Conservation (phyloP, 1,284 basidiomycete genomes). For the Paramarasmius palmivorus region DNA sequence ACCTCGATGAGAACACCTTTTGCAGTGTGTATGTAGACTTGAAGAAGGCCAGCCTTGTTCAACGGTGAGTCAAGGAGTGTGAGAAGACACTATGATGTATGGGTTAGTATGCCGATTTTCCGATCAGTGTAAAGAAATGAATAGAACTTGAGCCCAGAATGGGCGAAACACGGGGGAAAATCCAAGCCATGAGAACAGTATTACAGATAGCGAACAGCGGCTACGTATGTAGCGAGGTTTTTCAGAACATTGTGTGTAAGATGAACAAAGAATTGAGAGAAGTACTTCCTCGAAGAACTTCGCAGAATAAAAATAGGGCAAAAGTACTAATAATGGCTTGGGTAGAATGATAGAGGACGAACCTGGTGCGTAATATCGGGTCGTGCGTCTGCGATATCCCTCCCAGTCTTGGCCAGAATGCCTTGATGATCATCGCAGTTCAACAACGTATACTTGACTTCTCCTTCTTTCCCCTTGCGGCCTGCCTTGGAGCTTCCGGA, state of each 20-base stretch:
- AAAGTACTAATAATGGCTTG: constrained; percentile 1
- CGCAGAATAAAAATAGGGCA: constrained; percentile 1
- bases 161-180: too few relatives aligned
- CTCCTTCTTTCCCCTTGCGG: constrained; percentile 55
- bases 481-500: constrained; percentile 45
- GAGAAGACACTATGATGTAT: constrained; percentile 81
- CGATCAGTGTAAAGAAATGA: not conserved
- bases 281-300: too few relatives aligned
- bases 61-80: constrained; percentile 97
- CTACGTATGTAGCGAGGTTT: too few relatives aligned
- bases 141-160: too few relatives aligned
- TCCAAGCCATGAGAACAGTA: too few relatives aligned
- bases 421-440: constrained; percentile 99
- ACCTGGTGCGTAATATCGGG: constrained; percentile 99
- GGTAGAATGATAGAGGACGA: constrained; percentile 23
- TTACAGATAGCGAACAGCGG: too few relatives aligned
- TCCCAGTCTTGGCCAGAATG: constrained; percentile 94
- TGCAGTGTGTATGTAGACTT: constrained; percentile 98
- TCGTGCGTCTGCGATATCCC: constrained; percentile 97
- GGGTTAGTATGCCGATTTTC: not conserved
- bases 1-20: constrained; percentile 98
- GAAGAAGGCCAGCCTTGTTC: constrained; percentile 95
- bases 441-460: constrained; percentile 94
- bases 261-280: too few relatives aligned
- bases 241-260: too few relatives aligned